Conservation (phyloP, 106 monocot genomes). For the Xerophyta viscosa region DNA sequence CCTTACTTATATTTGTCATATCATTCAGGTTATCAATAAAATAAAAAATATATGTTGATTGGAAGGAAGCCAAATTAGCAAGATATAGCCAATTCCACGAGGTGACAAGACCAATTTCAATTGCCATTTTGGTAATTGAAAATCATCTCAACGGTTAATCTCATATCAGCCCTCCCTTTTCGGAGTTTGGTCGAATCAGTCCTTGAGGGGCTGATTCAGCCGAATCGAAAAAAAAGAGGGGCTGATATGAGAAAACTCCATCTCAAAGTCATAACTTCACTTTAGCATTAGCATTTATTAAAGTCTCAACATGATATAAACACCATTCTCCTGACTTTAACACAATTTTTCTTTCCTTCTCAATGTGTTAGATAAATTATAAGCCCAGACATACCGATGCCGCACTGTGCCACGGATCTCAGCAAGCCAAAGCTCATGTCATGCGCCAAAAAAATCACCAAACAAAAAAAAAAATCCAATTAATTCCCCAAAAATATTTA, state of each 20-base stretch:
- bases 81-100: constrained; percentile 99
- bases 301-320: constrained; percentile 92
- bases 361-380: no score
- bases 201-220: constrained; percentile 46
- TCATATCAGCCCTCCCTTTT: no score
- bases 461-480: background rate
- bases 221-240: no score
- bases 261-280: no score
- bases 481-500: background rate
- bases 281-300: no score
- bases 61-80: constrained; percentile 90
- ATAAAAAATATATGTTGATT: constrained; percentile 97
- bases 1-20: no score
- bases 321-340: constrained; percentile 88
- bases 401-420: constrained; percentile 51
- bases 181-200: no score
- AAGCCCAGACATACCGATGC: constrained; percentile 84
- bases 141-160: no score
- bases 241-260: no score
- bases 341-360: no score
- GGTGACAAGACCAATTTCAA: constrained; percentile 93
- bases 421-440: constrained; percentile 69
- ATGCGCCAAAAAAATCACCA: constrained; percentile 31
- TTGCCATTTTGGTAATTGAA: constrained; percentile 95
- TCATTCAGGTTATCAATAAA: no score